These are phyloP conservation scores for Eimeria tenella DNA, from an alignment of 169 alveolate genomes.

Conservation along the genomic window DNA sequence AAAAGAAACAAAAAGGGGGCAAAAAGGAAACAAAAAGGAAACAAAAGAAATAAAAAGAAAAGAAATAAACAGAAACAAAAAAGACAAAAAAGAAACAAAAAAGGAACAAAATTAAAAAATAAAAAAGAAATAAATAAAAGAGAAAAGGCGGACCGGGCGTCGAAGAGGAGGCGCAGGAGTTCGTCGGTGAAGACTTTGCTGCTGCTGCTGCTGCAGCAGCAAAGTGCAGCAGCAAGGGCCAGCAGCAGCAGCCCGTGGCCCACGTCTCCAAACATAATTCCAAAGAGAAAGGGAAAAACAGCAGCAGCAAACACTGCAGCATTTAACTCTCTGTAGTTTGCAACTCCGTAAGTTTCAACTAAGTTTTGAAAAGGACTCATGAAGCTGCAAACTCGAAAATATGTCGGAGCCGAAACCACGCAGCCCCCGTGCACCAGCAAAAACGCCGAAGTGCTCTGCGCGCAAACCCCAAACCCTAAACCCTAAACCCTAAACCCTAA, in stretches of 20 bases:
- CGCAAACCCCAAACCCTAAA: neutral
- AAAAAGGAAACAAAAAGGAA: too few species aligned
- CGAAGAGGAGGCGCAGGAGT: slow-evolving; percentile 76
- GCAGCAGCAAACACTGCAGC: slow-evolving; percentile 98
- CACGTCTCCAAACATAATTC: slow-evolving; percentile 99
- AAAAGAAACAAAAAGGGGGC: too few species aligned
- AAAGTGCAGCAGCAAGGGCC: slow-evolving; percentile 77
- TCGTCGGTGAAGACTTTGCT: neutral
- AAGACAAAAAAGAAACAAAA: neutral
- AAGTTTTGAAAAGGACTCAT: slow-evolving; percentile 42
- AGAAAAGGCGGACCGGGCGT: slow-evolving; percentile 75
- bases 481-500: slow-evolving; percentile 20
- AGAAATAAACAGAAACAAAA: slow-evolving; percentile 95
- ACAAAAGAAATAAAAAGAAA: slow-evolving; percentile 8
- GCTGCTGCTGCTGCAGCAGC: neutral
- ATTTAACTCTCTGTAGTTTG: slow-evolving; percentile 98
- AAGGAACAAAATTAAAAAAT: slow-evolving; percentile 93
- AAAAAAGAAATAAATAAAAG: neutral
- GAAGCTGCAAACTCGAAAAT: neutral
- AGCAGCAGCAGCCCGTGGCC: slow-evolving; percentile 97
- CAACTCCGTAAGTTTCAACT: slow-evolving; percentile 99
- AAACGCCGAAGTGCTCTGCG: slow-evolving; percentile 68
- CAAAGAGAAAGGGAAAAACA: slow-evolving; percentile 99
- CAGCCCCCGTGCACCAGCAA: slow-evolving; percentile 46
- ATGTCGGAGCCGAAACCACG: slow-evolving; percentile 41